Conservation (phyloP, 805 yeast genomes). For the Scheffersomyces ergatensis region DNA sequence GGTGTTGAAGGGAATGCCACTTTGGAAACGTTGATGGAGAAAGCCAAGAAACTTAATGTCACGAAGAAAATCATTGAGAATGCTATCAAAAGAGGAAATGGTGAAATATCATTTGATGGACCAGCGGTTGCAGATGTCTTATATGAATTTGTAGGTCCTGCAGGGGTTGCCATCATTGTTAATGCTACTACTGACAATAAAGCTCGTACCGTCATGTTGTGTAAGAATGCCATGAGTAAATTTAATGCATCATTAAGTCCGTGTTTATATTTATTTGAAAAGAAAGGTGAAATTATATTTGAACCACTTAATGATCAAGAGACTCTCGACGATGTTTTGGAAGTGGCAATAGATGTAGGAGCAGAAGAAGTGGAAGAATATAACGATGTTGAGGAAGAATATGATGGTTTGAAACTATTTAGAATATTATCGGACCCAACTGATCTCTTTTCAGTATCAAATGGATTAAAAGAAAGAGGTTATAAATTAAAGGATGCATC, state of each 20-base stretch:
- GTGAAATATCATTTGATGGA: slow-evolving; percentile 50
- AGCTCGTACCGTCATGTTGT: slow-evolving; percentile 71
- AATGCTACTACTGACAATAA: slow-evolving; percentile 90
- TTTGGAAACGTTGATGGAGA: slow-evolving; percentile 72
- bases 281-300: slow-evolving; percentile 69
- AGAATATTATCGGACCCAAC: slow-evolving; percentile 62
- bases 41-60: slow-evolving; percentile 73
- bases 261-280: slow-evolving; percentile 71
- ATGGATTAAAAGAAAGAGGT: slow-evolving; percentile 47
- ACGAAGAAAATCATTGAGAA: slow-evolving; percentile 82
- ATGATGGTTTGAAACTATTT: slow-evolving; percentile 28
- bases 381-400: slow-evolving; percentile 40
- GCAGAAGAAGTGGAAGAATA: slow-evolving; percentile 73
- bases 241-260: slow-evolving; percentile 73
- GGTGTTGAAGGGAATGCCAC: slow-evolving; percentile 63
- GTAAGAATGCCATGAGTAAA: slow-evolving; percentile 73
- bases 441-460: slow-evolving; percentile 61
- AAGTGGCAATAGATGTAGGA: slow-evolving; percentile 71
- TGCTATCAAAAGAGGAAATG: slow-evolving; percentile 84
- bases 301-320: slow-evolving; percentile 30
- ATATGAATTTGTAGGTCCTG: slow-evolving; percentile 92
- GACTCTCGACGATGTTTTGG: slow-evolving; percentile 66
- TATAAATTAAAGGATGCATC: slow-evolving; percentile 70
- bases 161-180: slow-evolving; percentile 81
- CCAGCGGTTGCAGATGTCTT: slow-evolving; percentile 46